phyloP scores from a whole-genome alignment of 1,284 basidiomycete species.

The Trichosporon coremiiforme region DNA sequence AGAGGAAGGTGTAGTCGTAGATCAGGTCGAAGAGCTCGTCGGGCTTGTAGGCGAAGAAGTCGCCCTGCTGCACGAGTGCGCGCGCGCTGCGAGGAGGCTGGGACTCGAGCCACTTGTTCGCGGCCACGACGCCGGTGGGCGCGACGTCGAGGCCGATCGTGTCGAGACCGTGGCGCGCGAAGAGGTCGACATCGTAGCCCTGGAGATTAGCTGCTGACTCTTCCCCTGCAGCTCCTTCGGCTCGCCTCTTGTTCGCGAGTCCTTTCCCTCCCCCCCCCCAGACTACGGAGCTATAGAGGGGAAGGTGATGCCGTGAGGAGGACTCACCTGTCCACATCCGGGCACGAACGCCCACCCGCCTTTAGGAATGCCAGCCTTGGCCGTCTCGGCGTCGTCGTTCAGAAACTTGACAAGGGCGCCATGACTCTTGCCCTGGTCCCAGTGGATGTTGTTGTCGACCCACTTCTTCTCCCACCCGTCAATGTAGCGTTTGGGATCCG shows the following conservation, averaged over 20 bases:
- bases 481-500: conserved; percentile 15
- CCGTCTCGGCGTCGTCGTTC: conserved; percentile 54
- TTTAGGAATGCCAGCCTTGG: conserved; percentile 60
- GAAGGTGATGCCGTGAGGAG: too few species aligned
- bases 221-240: too few species aligned
- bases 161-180: conserved; percentile 61
- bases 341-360: conserved; percentile 67
- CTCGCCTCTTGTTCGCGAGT: too few species aligned
- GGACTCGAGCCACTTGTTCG: conserved; percentile 58
- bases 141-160: conserved; percentile 65
- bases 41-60: conserved; percentile 63
- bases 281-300: too few species aligned
- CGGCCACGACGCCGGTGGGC: conserved; percentile 61
- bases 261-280: too few species aligned
- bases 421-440: conserved; percentile 65
- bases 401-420: conserved; percentile 63
- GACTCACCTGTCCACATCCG: conserved; percentile 68
- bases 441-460: conserved; percentile 56
- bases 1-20: conserved; percentile 75
- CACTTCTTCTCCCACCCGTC: conserved; percentile 38
- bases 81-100: conserved; percentile 25
- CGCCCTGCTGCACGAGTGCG: conserved; percentile 54
- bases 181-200: conserved; percentile 70
- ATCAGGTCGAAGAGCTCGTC: conserved; percentile 62
- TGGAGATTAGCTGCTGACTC: conserved; percentile 39